phyloP scores from a whole-genome alignment of 2,329 filamentous ascomycete species.

The Diaporthe longicolla region DNA sequence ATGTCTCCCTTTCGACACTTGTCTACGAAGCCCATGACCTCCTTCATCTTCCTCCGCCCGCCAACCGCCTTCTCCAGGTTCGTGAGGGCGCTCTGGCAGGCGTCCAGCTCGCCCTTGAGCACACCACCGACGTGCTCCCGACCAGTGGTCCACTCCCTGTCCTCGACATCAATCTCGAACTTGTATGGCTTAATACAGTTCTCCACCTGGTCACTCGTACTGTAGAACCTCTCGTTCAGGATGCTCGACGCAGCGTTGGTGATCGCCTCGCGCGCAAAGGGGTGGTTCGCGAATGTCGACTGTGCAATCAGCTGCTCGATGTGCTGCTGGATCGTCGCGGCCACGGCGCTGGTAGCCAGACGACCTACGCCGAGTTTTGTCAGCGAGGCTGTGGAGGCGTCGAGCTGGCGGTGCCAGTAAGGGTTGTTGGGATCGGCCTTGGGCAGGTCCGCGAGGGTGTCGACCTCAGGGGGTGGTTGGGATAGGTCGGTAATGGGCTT shows the following conservation, averaged over 20 bases:
- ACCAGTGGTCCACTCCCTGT: slow-evolving; percentile 87
- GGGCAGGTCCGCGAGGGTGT: slow-evolving; percentile 83
- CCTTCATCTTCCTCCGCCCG: slow-evolving; percentile 85
- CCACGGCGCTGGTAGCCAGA: slow-evolving; percentile 91
- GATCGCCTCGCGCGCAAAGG: slow-evolving; percentile 94
- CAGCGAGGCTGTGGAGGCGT: slow-evolving; percentile 89
- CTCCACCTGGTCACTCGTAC: slow-evolving; percentile 97
- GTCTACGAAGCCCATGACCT: slow-evolving; percentile 93
- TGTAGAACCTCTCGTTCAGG: slow-evolving; percentile 93
- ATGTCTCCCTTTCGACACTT: slow-evolving; percentile 89
- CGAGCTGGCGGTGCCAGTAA: slow-evolving; percentile 95
- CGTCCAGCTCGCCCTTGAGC: slow-evolving; percentile 88
- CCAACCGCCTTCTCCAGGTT: slow-evolving; percentile 83
- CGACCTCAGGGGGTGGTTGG: slow-evolving; percentile 74
- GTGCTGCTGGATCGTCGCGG: slow-evolving; percentile 86
- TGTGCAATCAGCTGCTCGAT: slow-evolving; percentile 83
- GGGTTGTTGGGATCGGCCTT: slow-evolving; percentile 87
- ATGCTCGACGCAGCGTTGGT: slow-evolving; percentile 91
- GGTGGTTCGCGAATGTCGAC: slow-evolving; percentile 90
- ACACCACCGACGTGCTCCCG: slow-evolving; percentile 85
- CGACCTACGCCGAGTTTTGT: slow-evolving; percentile 96
- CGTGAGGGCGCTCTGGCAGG: slow-evolving; percentile 85
- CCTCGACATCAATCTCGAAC: slow-evolving; percentile 95
- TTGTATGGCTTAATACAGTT: slow-evolving; percentile 99
- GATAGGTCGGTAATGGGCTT: slow-evolving; percentile 90